Evolutionary conservation across 2,329 filamentous ascomycete species (phyloP), one percentile per base, ranked within the genome.

Genomic region (Aureobasidium subglaciale): DNA sequence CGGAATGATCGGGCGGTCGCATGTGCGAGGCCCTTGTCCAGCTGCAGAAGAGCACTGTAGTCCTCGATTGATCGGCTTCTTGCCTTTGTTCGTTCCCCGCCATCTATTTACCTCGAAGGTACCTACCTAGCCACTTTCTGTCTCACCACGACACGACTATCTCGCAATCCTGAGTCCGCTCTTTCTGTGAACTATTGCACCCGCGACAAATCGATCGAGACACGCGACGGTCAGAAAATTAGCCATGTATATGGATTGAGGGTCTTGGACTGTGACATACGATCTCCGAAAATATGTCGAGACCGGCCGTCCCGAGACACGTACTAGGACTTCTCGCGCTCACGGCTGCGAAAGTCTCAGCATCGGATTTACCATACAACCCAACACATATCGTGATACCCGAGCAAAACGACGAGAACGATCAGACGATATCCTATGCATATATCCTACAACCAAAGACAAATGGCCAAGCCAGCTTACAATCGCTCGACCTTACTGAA

Each of bases 351-450:
- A 20, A 18, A 48, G 40, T 22, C 16, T 59, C 57, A 25, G 58
- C 63, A 53, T 71, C 45, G 37, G 68, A 74, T 46, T 78, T 90
- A 52, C 90, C 89, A 24, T 95, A 95, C 73, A 84, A 85, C 55
- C 87, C 89, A 2, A 90, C 90, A 0, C 83, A 81, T 27, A 78
- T 95, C 52, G 79, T 92, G 57, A 77, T 83, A 42, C 70, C 72
- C 70, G 56, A 79, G 59, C 50, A 54, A 13, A 69, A 73, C 20
- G 72, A 73, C 53, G 56, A 56, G 27, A 48, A 58, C 29, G 49
- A 54, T 24, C 32, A 43, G 15, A 68, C 70, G 59, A 38, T 41
- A 13, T 75, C 81, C 16, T 67, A 81, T 29, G 83, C 84, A 58
- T 95, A 93, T 69, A 77, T 92, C 60, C 84, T 96, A 63, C 75